Base-by-base conservation (phyloP, 2,329 filamentous ascomycete genomes). In the Sclerotinia nivalis region DNA sequence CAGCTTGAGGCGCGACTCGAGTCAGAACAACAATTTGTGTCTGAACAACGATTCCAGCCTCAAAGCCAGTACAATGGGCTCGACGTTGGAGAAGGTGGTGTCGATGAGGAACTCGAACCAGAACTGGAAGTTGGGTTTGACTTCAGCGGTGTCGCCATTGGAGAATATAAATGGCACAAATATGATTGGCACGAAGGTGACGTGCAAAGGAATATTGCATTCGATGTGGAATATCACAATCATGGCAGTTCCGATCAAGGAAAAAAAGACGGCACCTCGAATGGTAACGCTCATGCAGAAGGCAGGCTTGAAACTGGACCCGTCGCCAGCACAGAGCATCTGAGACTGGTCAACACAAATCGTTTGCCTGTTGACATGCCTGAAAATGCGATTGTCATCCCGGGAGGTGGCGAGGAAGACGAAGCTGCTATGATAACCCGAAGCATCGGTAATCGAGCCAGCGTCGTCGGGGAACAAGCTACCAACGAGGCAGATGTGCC, bases 171-270 rank as follows among this genome's bases (percentile, higher is more conserved):
- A 3, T 25, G 9, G 22, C 25, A 37, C 12, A 62, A 13, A 5
- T 6, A 2, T 4, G 2, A 40, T 28, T 28, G n/a, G 15, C 7
- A 25, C 4, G 31, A 37, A 18, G 12, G n/a, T 40, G 45, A 2
- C n/a, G 10, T 37, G n/a, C 31, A 7, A 20, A 5, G 4, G 8
- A 1, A 2, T 18, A 4, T 15, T 2, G 8, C 13, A 0, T 7
- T 18, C 18, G 2, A 5, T 28, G n/a, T 12, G 4, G 13, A 18
- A 8, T 8, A 31, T 12, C 13, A 18, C 2, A 64, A 22, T 6
- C 31, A 28, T 20, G 15, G 28, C 2, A 12, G 0, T 25, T 2
- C 8, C 5, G 22, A 20, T 7, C 45, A 49, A 37, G 45, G n/a
- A 60, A 28, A 9, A 25, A 13, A 49, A 20, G 1, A 3, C 1